Evolutionary conservation across 2,329 filamentous ascomycete species (phyloP), one percentile per base, ranked within the genome.

Genomic region (Eutypa lata): DNA sequence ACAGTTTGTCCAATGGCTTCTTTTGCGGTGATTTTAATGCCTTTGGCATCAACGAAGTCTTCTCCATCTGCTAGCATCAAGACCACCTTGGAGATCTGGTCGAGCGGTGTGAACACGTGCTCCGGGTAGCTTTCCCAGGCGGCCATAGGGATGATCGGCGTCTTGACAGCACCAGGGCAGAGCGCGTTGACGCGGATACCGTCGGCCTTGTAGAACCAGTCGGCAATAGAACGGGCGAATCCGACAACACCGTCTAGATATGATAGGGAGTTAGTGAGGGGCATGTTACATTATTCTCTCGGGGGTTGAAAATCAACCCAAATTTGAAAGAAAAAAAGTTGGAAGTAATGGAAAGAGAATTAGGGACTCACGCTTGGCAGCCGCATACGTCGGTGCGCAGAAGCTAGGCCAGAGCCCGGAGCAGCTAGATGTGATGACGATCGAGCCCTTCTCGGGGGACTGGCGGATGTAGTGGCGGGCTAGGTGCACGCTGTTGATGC

Each of bases 341-440:
- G n/a, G n/a, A n/a, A n/a, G n/a, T n/a, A n/a, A n/a, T n/a, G n/a
- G 19, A 5, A 31, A 31, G 5, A 31, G 5, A 10, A 8, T 4
- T 21, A 18, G 11, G 11, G 11, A 22, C 44, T 42, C 51, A 57
- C 55, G 55, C 38, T 57, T 57, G 4, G 53, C 49, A 6, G 55
- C 55, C 2, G 55, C 53, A 28, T 57, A 57, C 4, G 53, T 35
- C 1, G 55, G 55, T 10, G 50, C 47, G 47, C 47, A 55, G 22
- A 48, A 57, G 14, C 47, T 45, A 10, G 55, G 53, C 53, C 53
- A 57, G 4, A 57, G 21, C 28, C 53, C 52, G 24, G 53, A 47
- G 37, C 35, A 48, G 22, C 55, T 57, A 26, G 40, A 47, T 22
- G 51, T 57, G 26, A 53, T 31, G 21, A 57, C 55, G 19, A 57